A percentile compares a stretch with the other conserved stretches of the same genome.
These are phyloP conservation scores for Pestalotiopsis sp. DNA, from an alignment of 2,329 filamentous ascomycete genomes.

Conservation along the genomic window DNA sequence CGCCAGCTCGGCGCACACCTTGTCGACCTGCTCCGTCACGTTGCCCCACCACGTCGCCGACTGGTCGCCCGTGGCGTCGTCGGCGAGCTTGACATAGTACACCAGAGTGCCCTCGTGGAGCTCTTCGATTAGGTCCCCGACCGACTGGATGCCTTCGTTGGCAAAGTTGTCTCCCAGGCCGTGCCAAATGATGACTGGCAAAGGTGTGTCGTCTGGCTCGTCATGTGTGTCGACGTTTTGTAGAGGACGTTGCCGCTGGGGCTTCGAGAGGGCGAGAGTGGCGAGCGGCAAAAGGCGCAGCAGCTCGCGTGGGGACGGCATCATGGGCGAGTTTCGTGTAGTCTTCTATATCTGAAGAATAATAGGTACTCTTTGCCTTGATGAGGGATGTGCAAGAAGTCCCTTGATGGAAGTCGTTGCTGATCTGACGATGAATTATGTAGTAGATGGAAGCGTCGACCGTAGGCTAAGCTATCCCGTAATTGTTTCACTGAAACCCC, in stretches of 20 bases:
- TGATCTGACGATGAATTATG: not conserved
- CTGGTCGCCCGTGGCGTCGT: constrained; percentile 70
- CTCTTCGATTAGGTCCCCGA: constrained; percentile 72
- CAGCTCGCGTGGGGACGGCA: constrained; percentile 19
- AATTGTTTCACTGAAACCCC: not conserved
- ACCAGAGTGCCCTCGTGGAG: constrained; percentile 83
- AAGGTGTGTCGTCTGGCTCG: constrained; percentile 63
- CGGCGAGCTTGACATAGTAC: constrained; percentile 75
- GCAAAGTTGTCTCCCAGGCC: constrained; percentile 76
- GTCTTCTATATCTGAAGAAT: not conserved
- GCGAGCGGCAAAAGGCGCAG: constrained; percentile 20
- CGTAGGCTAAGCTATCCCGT: not conserved
- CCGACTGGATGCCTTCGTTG: constrained; percentile 71
- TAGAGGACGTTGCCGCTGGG: constrained; percentile 18
- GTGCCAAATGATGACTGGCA: constrained; percentile 95
- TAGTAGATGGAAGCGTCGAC: not conserved
- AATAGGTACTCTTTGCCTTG: not conserved
- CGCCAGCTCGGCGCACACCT: constrained; percentile 78
- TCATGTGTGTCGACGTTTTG: constrained; percentile 27
- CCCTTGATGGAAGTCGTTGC: not conserved
- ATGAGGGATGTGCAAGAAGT: not conserved
- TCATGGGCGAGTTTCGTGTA: not conserved
- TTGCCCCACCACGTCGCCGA: constrained; percentile 91
- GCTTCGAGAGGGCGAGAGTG: constrained; percentile 21
- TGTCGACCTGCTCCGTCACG: constrained; percentile 74